Percentiles rank a stretch among this genome's conserved stretches.
Conservation (phyloP, 768 basidiomycete genomes). For the Suillus tomentosus region DNA sequence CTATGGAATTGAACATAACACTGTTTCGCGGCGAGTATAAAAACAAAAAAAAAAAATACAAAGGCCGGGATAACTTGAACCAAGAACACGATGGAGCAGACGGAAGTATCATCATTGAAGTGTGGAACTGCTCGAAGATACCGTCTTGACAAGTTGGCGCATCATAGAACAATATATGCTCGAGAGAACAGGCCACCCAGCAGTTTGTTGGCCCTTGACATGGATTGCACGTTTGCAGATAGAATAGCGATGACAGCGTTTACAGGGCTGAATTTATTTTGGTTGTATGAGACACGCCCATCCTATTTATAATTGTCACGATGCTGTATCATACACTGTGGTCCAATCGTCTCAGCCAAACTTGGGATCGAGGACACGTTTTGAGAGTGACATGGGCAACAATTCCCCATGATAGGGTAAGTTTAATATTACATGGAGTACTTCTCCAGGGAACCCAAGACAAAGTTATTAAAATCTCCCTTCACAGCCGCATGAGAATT, state of each 20-base stretch:
- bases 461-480: conserved; percentile 70
- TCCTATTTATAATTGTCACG: conserved; percentile 38
- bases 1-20: neutral
- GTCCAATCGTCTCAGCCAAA: conserved; percentile 47
- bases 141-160: conserved; percentile 33
- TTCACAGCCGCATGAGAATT: conserved; percentile 23
- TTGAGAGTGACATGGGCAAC: conserved; percentile 59
- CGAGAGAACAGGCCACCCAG: conserved; percentile 13
- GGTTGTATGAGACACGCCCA: conserved; percentile 41
- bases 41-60: neutral
- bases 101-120: neutral
- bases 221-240: neutral
- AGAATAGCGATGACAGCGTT: neutral
- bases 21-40: neutral
- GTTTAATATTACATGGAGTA: neutral
- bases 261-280: neutral
- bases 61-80: neutral
- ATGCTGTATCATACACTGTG: neutral
- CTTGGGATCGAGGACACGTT: conserved; percentile 50
- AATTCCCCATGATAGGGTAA: conserved; percentile 43
- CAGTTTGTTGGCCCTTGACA: neutral
- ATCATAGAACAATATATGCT: conserved; percentile 59
- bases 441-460: conserved; percentile 20
- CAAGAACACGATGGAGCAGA: neutral
- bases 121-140: conserved; percentile 33